Percentiles rank a stretch among this genome's conserved stretches.
These are phyloP conservation scores for Austroboletus niveus DNA, from an alignment of 1,284 basidiomycete species.

Conservation along the genomic window DNA sequence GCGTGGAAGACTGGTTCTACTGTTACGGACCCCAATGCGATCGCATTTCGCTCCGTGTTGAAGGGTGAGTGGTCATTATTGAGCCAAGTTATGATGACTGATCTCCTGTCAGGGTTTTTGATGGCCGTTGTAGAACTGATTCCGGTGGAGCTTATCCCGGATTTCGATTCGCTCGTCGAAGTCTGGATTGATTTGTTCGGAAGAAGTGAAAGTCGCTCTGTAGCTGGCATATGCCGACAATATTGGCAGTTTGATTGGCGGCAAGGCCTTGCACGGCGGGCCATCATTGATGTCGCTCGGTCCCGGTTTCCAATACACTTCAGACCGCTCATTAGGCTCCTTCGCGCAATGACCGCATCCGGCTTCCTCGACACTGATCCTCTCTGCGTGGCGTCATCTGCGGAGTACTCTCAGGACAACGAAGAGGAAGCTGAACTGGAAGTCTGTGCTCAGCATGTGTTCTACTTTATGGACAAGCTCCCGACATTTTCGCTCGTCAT, in stretches of 20 bases:
- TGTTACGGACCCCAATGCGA: slow-evolving; percentile 75
- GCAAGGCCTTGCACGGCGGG: slow-evolving; percentile 59
- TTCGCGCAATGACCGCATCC: slow-evolving; percentile 71
- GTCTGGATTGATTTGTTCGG: slow-evolving; percentile 83
- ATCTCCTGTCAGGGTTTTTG: slow-evolving; percentile 52
- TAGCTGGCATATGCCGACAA: slow-evolving; percentile 73
- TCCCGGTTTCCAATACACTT: slow-evolving; percentile 81
- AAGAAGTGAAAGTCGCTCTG: slow-evolving; percentile 65
- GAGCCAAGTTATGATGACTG: not conserved
- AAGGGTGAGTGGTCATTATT: slow-evolving; percentile 55
- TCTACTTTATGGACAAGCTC: slow-evolving; percentile 71
- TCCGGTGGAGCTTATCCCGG: slow-evolving; percentile 68
- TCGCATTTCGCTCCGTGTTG: slow-evolving; percentile 79
- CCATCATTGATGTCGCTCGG: slow-evolving; percentile 76
- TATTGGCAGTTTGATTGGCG: slow-evolving; percentile 75
- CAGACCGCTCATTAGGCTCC: slow-evolving; percentile 67
- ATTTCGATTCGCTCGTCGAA: slow-evolving; percentile 69
- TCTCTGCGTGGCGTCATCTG: slow-evolving; percentile 50
- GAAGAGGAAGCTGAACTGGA: slow-evolving; percentile 28
- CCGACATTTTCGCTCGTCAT: slow-evolving; percentile 76
- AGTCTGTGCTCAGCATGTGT: slow-evolving; percentile 64
- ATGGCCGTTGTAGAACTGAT: slow-evolving; percentile 72
- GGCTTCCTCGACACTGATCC: slow-evolving; percentile 71
- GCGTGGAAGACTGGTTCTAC: slow-evolving; percentile 67
- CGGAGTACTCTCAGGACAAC: slow-evolving; percentile 39